Percentiles rank a stretch among this genome's conserved stretches.
phyloP scores from a whole-genome alignment of 257 asterid species.

The Solanum etuberosum region DNA sequence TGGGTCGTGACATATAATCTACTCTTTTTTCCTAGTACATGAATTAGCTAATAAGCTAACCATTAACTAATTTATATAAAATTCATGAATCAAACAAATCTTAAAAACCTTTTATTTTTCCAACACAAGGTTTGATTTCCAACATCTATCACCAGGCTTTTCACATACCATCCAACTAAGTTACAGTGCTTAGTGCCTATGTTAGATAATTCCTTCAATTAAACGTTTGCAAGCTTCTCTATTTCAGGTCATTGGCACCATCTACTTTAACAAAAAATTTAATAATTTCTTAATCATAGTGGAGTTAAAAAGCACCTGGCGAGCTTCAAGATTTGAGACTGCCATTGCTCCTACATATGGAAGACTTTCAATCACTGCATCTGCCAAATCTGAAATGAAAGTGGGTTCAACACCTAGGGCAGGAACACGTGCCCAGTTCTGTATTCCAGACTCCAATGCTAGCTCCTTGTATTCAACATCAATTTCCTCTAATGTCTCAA shows the following conservation, averaged over 20 bases:
- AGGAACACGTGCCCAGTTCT: slow-evolving; percentile 99
- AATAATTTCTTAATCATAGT: background rate
- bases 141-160: background rate
- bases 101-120: background rate
- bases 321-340: slow-evolving; percentile 95
- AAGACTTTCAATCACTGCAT: slow-evolving; percentile 97
- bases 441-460: slow-evolving; percentile 87
- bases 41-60: background rate
- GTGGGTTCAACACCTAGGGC: slow-evolving; percentile 94
- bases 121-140: background rate
- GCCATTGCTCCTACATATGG: slow-evolving; percentile 99
- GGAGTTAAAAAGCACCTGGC: slow-evolving; percentile 50
- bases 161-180: background rate
- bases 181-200: background rate
- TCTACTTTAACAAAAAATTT: background rate
- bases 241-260: background rate
- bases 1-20: background rate
- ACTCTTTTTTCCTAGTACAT: background rate
- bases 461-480: slow-evolving; percentile 98
- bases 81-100: background rate
- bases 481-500: slow-evolving; percentile 96
- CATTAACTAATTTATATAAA: background rate
- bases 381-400: slow-evolving; percentile 90
- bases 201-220: background rate
- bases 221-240: background rate